Base-by-base conservation (phyloP, 2,329 filamentous ascomycete genomes). In the Cordyceps cateniannulata region DNA sequence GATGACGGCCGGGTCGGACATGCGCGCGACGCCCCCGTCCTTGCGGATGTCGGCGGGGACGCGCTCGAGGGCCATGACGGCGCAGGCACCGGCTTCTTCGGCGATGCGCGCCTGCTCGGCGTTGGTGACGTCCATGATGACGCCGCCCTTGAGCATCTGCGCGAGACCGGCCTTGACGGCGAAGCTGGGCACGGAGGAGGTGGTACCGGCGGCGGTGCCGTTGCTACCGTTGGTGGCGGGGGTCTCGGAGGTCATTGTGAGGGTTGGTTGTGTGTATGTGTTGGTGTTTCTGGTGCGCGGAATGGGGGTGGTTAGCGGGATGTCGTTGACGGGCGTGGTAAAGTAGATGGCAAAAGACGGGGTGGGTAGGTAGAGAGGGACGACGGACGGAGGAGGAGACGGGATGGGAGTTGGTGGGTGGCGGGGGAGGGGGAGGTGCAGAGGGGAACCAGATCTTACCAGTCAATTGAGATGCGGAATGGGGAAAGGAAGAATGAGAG, bases 81-180 rank as follows among this genome's bases (percentile, higher is more conserved):
- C 95, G 68, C 87, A 90, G 64, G 95, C 95, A 64, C 95, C 95
- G 63, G 95, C 93, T 75, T 98, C 93, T 77, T 99, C 95, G 73
- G 95, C 95, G 73, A 99, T 97, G 77, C 91, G 91, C 64, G 95
- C 93, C 81, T 96, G 93, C 72, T 91, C 89, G 27, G 92, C 90
- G 74, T 93, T 91, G 65, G 96, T 91, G 62, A 98, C 95, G 77
- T 99, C 95, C 95, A 99, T 99, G 77, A 99, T 99, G 66, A 99
- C 95, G 70, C 95, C 95, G 73, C 95, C 95, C 83, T 98, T 97
- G 77, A 98, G 81, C 95, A 99, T 99, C 77, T 96, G 90, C 25
- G 95, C 95, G 66, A 99, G 82, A 62, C 93, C 95, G 59, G 91
- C 89, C 84, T 99, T 99, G 83, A 97, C 88, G 67, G 87, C 87